Evolutionary conservation across 2,329 filamentous ascomycete species (phyloP), one percentile per base, ranked within the genome.

Genomic region (Lecanicillium sp.): DNA sequence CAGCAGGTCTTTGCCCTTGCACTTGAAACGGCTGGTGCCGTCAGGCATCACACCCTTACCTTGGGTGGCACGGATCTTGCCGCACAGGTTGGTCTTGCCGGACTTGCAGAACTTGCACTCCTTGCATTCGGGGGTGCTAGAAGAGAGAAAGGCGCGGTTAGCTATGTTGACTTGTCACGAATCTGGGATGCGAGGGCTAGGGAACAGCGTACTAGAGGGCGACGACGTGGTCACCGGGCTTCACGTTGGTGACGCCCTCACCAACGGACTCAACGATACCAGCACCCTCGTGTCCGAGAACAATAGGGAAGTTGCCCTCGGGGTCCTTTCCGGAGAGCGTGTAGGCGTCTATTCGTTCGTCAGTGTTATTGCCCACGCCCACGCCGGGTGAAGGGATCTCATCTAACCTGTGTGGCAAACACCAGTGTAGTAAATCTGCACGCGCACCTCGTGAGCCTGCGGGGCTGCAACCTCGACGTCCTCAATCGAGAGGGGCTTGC

Each of bases 51-150:
- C 78, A 57, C 92, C 92, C 65, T 81, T 84, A 54, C 92, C 92
- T 70, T 98, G 92, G 32, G 92, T 96, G 33, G 87, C 86, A 55
- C 92, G 83, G 65, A 98, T 98, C 79, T 96, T 96, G 63, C 92
- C 92, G 70, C 90, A 96, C 43, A 96, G 83, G 69, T 96, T 95
- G 56, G 90, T 96, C 81, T 98, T 98, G 69, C 90, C 92, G 30
- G 90, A 96, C 67, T 87, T 92, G 83, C 92, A 98, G 77, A 96
- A 96, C 73, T 96, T 96, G 80, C 92, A 98, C 65, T 96, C 90
- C 51, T 78, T 74, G 72, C 92, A 96, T 71, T 96, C 90, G 49
- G 92, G 92, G 33, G 89, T 96, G 73, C 88, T 94, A 56, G 42
- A 25, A 38, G 22, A 7, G 22, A 25, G 9, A 32, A 37, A 16